Evolutionary conservation across 306 rosid genomes (phyloP), one percentile per base, ranked within the genome.

Genomic region (Gillenia trifoliata): DNA sequence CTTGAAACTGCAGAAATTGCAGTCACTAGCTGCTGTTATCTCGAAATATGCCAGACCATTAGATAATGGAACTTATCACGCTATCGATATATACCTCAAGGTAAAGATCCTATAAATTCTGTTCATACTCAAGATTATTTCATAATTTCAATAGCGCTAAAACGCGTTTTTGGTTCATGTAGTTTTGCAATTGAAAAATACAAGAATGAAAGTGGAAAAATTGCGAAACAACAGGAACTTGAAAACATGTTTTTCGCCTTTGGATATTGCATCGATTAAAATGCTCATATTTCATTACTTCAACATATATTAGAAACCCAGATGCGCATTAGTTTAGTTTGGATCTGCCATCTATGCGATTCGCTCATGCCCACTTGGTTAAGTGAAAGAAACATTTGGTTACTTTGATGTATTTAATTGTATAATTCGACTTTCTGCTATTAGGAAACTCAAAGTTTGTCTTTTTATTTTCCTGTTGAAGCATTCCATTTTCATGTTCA

Each of bases 61-160:
- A 33, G 92, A 91, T 41, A 97, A 93, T 66, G 97, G 93, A 36
- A 80, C 91, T 74, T 93, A 93, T 80, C 91, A 92, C 6, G 93
- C 98, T 64, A 81, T 91, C 7, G 98, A 93, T 81, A 79, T 88
- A 74, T 93, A 80, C 85, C 93, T 93, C 73, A 93, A 93, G 98
- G 98, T 93, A 88, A 30, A 38, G 41, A 26, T 76, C 41, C 56
- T 10, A 25, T 34, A 22, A 22, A 33, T 52, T 67, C 74, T 57
- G 31, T 23, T 66, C 68, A 56, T 40, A 12, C 5, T 25, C 71
- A 20, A 34, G 61, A 62, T 55, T 43, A 69, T 15, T 45, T 45
- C 20, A 45, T 45, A 45, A 45, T 17, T 15, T 45, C 13, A 15
- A 36, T 0, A 8, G 8, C 20, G 20, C 20, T 45, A 36, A 36